Conservation (phyloP, 2,329 filamentous ascomycete genomes). For the Calonectria ilicicola region DNA sequence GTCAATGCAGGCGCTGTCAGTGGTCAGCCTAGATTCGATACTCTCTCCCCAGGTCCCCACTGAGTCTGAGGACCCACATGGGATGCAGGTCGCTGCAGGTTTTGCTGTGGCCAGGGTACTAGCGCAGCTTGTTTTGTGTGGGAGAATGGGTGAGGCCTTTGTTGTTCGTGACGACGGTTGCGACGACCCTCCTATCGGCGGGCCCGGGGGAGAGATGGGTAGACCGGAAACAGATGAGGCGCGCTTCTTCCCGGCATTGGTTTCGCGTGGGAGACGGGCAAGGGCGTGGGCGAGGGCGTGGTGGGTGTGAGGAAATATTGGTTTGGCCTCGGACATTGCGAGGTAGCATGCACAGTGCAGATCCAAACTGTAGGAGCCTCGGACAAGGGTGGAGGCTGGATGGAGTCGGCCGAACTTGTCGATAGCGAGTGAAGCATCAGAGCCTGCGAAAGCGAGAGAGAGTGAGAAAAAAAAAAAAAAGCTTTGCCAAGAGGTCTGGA, state of each 20-base stretch:
- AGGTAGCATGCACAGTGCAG: constrained; percentile 18
- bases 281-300: constrained; percentile 18
- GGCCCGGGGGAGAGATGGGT: constrained; percentile 16
- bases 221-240: constrained; percentile 37
- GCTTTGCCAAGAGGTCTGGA: constrained; percentile 7
- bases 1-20: constrained; percentile 35
- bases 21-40: constrained; percentile 32
- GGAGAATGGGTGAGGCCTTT: constrained; percentile 34
- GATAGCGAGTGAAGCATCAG: constrained; percentile 9
- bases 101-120: constrained; percentile 24
- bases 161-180: constrained; percentile 29
- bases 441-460: neutral
- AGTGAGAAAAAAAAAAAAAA: neutral
- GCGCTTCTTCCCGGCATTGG: constrained; percentile 41
- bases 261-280: constrained; percentile 29
- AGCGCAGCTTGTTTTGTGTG: constrained; percentile 17
- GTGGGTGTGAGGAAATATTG: constrained; percentile 10
- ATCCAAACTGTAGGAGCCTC: constrained; percentile 7
- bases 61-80: constrained; percentile 11
- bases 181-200: constrained; percentile 21
- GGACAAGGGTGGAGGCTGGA: constrained; percentile 16
- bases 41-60: constrained; percentile 25
- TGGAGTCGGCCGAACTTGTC: constrained; percentile 18
- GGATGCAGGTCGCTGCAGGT: constrained; percentile 29
- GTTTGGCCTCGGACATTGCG: constrained; percentile 3